Evolutionary conservation across 192 early-diverging fungal species (phyloP), one percentile per base, ranked within the genome.

Genomic region (Linnemannia elongata): DNA sequence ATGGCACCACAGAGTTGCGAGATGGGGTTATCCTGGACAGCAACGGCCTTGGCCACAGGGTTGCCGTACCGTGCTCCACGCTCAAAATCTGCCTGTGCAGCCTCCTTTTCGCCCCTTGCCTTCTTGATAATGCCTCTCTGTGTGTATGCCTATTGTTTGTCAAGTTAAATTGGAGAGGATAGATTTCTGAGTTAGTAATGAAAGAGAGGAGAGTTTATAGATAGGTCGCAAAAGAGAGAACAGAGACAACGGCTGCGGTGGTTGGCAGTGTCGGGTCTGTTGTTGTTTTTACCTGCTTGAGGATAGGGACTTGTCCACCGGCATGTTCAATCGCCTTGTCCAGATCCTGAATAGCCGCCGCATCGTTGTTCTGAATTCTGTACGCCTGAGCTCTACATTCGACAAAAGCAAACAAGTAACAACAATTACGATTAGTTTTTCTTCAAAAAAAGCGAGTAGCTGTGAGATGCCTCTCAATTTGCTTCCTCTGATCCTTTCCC

Each of bases 11-110:
- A 87, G 41, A 87, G 71, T 36, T 87, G 85, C 22, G 85, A 87
- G 68, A 87, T 87, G 15, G 91, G 91, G 74, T 92, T 92, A 38
- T 92, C 91, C 69, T 89, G 83, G 0, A 92, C 89, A 35, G 87
- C 47, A 22, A 90, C 85, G 7, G 80, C 88, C 76, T 90, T 89
- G 41, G 91, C 91, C 17, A 92, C 68, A 9, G 89, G 87, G 54
- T 92, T 92, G 24, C 91, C 91, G 38, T 75, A 89, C 39, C 88
- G 82, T 10, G 91, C 91, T 42, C 91, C 90, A 52, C 87, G 70
- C 54, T 89, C 89, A 63, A 92, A 92, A 66, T 92, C 91, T 3
- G 77, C 80, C 54, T 87, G 82, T n/a, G 91, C 82, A 20, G 87
- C 91, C 36, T 87, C 75, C 30, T 89, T 70, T 49, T 92, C 88